Base-by-base conservation (phyloP, 2,329 filamentous ascomycete species). In the Ceratocystis variospora region DNA sequence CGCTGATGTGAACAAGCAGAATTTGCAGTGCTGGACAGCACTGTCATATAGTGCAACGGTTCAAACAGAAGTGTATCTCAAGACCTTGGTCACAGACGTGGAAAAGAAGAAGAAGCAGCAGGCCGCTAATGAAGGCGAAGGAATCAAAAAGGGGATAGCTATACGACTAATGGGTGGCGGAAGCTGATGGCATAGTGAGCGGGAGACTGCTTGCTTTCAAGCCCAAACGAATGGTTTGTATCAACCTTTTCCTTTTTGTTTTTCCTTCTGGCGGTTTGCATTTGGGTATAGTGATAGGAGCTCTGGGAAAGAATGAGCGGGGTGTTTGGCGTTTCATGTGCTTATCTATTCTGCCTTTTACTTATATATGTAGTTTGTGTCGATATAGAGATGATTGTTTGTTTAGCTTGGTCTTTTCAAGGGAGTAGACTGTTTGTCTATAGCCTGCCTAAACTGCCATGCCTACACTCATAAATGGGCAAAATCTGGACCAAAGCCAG, bases 11-110 rank as follows among this genome's bases (percentile, higher is more conserved):
- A 80, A 87, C 65, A 83, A 83, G 66, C 80, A 81, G 70, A 96
- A 96, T 72, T 77, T 84, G 1, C 90, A 87, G 79, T 87, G 84
- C 72, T 95, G 90, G 89, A 91, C 86, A 0, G 87, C 91, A 0
- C 81, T 91, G n/a, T 84, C 87, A 19, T 96, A 96, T 74, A 89
- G 86, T 69, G 85, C 88, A 15, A 93, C 88, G 0, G 86, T 90
- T 6, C 87, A 90, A 73, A 89, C 89, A 1, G 90, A 95, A 75
- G 87, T 91, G 0, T 94, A 95, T 73, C 86, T 94, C 69, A 90
- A 89, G 75, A 84, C 84, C 15, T 76, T 96, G 65, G 85, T 94
- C 3, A 80, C 81, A 0, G 90, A 96, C 71, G 82, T 85, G 19
- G 87, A 88, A 72, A 83, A 74, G 65, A 69, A 70, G 48, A 71